These are phyloP conservation scores for Strobilomyces confusus DNA, from an alignment of 768 basidiomycete genomes.

Conservation along the genomic window DNA sequence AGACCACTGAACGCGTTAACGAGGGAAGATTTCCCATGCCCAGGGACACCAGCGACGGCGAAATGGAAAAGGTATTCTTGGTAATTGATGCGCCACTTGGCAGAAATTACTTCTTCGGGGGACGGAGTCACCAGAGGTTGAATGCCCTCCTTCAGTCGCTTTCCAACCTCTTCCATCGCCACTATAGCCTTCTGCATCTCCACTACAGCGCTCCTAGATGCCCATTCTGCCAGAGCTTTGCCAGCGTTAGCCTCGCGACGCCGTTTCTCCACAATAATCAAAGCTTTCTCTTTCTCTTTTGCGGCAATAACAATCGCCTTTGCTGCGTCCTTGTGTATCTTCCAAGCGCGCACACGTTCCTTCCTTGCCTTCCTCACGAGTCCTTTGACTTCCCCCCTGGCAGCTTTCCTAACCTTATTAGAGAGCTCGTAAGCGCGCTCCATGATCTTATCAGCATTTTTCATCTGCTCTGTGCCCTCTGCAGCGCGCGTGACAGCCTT, in stretches of 20 bases:
- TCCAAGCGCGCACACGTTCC: background rate
- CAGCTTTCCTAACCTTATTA: background rate
- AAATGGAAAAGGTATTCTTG: background rate
- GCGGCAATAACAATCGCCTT: background rate
- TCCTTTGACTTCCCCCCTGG: background rate
- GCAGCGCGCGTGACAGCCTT: constrained; percentile 4
- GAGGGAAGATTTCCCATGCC: background rate
- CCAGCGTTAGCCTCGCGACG: background rate
- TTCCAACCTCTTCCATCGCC: background rate
- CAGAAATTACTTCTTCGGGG: background rate
- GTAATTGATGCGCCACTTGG: background rate
- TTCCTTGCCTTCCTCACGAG: background rate
- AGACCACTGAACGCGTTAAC: background rate
- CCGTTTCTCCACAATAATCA: background rate
- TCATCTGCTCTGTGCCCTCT: constrained; percentile 7
- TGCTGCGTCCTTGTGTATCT: background rate
- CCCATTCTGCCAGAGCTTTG: background rate
- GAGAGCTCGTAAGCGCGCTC: background rate
- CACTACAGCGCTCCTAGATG: background rate
- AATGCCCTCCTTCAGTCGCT: background rate
- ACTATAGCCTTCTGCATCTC: background rate
- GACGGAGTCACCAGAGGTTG: background rate
- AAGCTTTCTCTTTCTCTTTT: background rate
- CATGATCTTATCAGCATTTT: background rate
- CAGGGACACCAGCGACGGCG: background rate